phyloP scores from a whole-genome alignment of 192 early-diverging fungal species.

The Linnemannia schmuckeri region DNA sequence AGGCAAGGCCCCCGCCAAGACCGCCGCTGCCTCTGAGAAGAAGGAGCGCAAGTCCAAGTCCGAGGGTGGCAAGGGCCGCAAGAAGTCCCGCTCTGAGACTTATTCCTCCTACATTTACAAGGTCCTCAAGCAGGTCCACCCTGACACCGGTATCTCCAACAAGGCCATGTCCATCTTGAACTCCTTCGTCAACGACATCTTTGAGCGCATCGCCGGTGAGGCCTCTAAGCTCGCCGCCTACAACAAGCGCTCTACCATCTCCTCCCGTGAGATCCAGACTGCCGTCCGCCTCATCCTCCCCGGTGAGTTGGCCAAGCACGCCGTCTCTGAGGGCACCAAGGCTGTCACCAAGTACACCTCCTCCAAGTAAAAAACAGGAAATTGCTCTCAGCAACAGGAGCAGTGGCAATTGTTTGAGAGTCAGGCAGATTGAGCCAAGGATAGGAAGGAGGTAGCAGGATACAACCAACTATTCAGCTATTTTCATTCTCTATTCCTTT shows the following conservation, averaged over 20 bases:
- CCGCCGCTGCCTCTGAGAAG: constrained; percentile 53
- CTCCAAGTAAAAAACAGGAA: constrained; percentile 68
- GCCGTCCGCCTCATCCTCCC: constrained; percentile 78
- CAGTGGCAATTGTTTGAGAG: background rate
- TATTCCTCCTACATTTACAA: constrained; percentile 98
- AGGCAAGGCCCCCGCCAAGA: constrained; percentile 65
- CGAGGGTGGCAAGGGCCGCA: constrained; percentile 75
- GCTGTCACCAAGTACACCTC: constrained; percentile 97
- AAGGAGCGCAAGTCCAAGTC: constrained; percentile 64
- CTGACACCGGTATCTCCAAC: constrained; percentile 97
- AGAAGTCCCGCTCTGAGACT: constrained; percentile 85
- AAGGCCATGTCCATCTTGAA: constrained; percentile 98
- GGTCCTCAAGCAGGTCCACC: constrained; percentile 97
- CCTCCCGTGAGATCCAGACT: constrained; percentile 95
- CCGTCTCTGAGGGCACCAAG: constrained; percentile 98
- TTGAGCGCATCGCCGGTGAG: constrained; percentile 92
- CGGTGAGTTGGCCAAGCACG: constrained; percentile 97
- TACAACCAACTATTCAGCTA: background rate
- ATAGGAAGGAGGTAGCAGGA: background rate
- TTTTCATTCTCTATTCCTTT: background rate
- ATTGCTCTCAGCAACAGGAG: constrained; percentile 39
- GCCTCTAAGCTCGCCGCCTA: constrained; percentile 90
- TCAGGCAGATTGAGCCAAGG: background rate
- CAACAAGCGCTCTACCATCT: constrained; percentile 98
- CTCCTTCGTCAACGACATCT: constrained; percentile 98